Conservation (phyloP, 2,329 filamentous ascomycete species). For the Scedosporium boydii region DNA sequence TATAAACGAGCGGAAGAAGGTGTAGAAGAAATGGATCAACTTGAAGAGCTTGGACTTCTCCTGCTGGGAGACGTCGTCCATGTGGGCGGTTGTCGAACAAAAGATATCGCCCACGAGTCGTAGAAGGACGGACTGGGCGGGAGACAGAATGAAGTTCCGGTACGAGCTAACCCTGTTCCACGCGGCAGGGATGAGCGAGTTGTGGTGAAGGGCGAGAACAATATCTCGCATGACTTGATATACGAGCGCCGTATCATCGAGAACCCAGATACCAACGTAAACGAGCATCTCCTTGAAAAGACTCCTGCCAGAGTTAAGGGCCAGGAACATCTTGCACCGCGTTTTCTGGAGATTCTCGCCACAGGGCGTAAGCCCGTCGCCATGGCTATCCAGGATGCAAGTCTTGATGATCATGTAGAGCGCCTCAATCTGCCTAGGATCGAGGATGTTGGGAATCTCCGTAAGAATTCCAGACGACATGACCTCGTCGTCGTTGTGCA, state of each 20-base stretch:
- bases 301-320: conserved; percentile 83
- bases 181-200: conserved; percentile 80
- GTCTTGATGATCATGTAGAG: conserved; percentile 96
- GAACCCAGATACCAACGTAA: conserved; percentile 95
- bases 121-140: conserved; percentile 86
- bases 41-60: conserved; percentile 48
- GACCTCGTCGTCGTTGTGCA: conserved; percentile 56
- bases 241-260: conserved; percentile 85
- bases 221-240: conserved; percentile 97
- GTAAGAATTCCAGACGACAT: conserved; percentile 77
- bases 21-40: conserved; percentile 81
- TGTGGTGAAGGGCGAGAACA: conserved; percentile 83
- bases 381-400: conserved; percentile 77
- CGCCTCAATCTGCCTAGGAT: conserved; percentile 91
- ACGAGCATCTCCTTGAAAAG: conserved; percentile 83
- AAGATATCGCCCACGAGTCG: conserved; percentile 32
- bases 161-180: conserved; percentile 87
- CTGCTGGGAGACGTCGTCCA: conserved; percentile 22
- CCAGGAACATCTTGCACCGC: conserved; percentile 79
- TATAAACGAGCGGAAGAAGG: conserved; percentile 82
- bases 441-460: conserved; percentile 87
- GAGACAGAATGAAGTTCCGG: conserved; percentile 84
- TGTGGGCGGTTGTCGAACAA: conserved; percentile 8
- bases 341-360: conserved; percentile 85
- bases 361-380: conserved; percentile 48